Evolutionary conservation across 306 rosid species (phyloP).

Genomic region (Dryas octopetala): DNA sequence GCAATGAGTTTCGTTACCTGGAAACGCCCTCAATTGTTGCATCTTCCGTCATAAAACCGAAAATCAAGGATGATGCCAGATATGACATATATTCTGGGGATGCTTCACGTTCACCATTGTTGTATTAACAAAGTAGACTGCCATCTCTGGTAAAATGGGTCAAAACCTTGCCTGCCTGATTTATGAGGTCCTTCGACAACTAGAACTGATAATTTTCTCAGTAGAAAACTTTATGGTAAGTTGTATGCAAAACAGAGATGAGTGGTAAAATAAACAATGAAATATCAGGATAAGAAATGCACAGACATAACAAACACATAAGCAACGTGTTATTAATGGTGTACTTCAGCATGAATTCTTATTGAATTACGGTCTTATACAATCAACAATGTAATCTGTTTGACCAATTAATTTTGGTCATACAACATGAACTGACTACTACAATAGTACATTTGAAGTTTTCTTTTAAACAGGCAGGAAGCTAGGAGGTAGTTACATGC

Average conservation of each 20-base stretch:
- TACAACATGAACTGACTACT: conserved; percentile 7
- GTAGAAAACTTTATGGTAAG: neutral
- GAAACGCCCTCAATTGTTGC: too few species aligned
- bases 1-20: too few species aligned
- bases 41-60: too few species aligned
- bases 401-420: neutral
- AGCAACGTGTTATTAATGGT: neutral
- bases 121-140: too few species aligned
- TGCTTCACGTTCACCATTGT: too few species aligned
- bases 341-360: neutral
- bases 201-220: neutral
- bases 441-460: neutral
- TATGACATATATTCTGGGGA: too few species aligned
- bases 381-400: neutral
- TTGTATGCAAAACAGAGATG: neutral
- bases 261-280: neutral
- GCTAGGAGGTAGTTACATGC: conserved; percentile 9
- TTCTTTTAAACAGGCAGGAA: neutral
- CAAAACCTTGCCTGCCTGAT: neutral
- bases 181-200: neutral
- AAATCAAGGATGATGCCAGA: too few species aligned
- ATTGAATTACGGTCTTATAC: neutral
- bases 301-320: neutral
- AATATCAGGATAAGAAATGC: neutral
- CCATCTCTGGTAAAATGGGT: too few species aligned